Base-by-base conservation (phyloP, 306 rosid genomes). In the Vicia sativa region DNA sequence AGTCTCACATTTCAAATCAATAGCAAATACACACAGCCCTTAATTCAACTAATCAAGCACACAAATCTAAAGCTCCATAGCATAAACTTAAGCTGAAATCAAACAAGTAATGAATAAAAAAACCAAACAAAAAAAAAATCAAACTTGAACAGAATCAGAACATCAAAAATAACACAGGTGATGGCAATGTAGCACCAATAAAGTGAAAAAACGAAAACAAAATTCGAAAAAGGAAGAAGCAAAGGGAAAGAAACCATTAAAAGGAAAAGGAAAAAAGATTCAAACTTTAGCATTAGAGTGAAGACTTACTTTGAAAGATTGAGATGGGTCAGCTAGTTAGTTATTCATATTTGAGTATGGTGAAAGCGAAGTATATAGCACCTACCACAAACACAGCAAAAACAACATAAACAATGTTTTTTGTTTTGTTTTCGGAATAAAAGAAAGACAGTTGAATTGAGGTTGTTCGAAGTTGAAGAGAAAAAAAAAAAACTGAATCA, bases 251-350 rank as follows among this genome's bases (percentile, higher is more conserved):
- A 65, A 73, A 59, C 74, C 79, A 44, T 54, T 16, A 76, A 67
- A 38, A 43, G 54, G n/a, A n/a, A 76, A 62, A 76, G 0, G 14
- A 42, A 58, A 9, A 44, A 75, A 72, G 63, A 55, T 53, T 11
- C 11, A 46, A 76, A 72, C 68, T 68, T 68, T 63, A 72, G 18
- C 65, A 14, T 28, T 45, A 41, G 21, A 60, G 8, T 8, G 11
- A 67, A 34, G 48, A 71, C 84, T 78, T 77, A 73, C 80, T 35
- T 6, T 56, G 75, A 74, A 78, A 28, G 60, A 71, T 29, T 12
- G 75, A 74, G 77, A 23, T 54, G 76, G 78, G 57, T 81, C 79
- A 83, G 55, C 55, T 41, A 48, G 73, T 78, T 50, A 39, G 64
- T 65, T 62, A 65, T 75, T 53, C 44, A n/a, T n/a, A n/a, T n/a